These are phyloP conservation scores for Penicillium frequentans DNA, from an alignment of 2,329 filamentous ascomycete species.

Conservation along the genomic window DNA sequence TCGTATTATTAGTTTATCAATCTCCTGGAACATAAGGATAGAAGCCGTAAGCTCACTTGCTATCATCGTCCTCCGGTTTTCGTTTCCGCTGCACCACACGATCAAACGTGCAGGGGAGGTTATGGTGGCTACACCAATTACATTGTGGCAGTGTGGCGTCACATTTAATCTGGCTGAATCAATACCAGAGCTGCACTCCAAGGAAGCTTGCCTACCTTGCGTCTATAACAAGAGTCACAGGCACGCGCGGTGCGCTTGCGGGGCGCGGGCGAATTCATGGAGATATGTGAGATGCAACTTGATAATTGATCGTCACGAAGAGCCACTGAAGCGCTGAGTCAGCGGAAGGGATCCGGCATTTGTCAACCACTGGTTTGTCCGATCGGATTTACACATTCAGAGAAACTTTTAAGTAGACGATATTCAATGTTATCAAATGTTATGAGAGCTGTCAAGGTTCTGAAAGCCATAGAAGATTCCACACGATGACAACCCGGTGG, in stretches of 20 bases:
- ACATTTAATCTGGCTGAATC: conserved; percentile 50
- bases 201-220: conserved; percentile 42
- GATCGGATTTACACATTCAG: too few relatives aligned
- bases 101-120: conserved; percentile 49
- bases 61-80: conserved; percentile 24
- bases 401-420: too few relatives aligned
- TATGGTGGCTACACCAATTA: conserved; percentile 54
- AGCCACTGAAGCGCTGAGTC: conserved; percentile 11
- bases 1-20: background rate
- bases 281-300: background rate
- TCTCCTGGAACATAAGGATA: background rate
- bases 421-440: too few relatives aligned
- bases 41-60: background rate
- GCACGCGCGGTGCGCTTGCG: conserved; percentile 37
- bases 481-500: too few relatives aligned
- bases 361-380: too few relatives aligned
- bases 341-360: conserved; percentile 6
- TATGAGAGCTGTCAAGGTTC: too few relatives aligned
- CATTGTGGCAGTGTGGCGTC: conserved; percentile 46
- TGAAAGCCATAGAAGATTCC: too few relatives aligned
- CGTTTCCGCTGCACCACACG: conserved; percentile 29
- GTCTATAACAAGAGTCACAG: conserved; percentile 52
- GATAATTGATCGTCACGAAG: background rate
- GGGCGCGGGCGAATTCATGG: conserved; percentile 22
- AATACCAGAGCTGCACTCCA: background rate